These are phyloP conservation scores for Nakataea oryzae DNA, from an alignment of 2,329 filamentous ascomycete genomes.

Conservation along the genomic window DNA sequence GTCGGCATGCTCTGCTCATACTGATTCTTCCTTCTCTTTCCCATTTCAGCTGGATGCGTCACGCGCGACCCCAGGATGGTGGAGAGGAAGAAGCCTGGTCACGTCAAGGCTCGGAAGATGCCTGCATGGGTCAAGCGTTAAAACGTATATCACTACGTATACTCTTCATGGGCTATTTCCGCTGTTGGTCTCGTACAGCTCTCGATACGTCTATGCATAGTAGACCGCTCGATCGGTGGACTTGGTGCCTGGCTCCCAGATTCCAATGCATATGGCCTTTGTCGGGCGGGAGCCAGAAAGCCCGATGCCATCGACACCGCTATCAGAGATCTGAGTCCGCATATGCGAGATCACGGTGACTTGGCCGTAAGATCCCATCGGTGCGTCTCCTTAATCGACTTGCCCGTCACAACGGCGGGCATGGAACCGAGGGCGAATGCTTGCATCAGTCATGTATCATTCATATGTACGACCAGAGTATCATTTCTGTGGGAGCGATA, in stretches of 20 bases:
- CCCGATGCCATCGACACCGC: neutral
- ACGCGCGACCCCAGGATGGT: slow-evolving; percentile 85
- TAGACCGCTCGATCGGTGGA: neutral
- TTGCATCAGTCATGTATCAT: slow-evolving; percentile 1
- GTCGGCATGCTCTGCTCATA: neutral
- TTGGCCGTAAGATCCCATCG: too few relatives aligned
- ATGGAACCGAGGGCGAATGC: neutral
- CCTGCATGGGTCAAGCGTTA: slow-evolving; percentile 92
- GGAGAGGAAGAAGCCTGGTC: slow-evolving; percentile 96
- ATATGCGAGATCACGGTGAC: neutral
- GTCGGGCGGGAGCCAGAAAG: neutral
- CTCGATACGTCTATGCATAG: neutral
- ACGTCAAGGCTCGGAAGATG: slow-evolving; percentile 95
- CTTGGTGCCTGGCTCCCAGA: neutral
- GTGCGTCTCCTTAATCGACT: too few relatives aligned
- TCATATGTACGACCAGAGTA: neutral
- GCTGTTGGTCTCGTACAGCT: neutral
- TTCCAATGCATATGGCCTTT: neutral
- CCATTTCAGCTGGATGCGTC: slow-evolving; percentile 73
- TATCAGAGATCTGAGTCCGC: neutral
- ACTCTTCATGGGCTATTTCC: neutral
- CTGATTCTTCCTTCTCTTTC: slow-evolving; percentile 6
- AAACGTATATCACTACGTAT: neutral
- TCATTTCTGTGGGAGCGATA: neutral
- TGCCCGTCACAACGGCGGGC: neutral